Percentiles rank a stretch among this genome's conserved stretches.
Conservation (phyloP, 2,329 filamentous ascomycete genomes). For the Apiospora phragmitis region DNA sequence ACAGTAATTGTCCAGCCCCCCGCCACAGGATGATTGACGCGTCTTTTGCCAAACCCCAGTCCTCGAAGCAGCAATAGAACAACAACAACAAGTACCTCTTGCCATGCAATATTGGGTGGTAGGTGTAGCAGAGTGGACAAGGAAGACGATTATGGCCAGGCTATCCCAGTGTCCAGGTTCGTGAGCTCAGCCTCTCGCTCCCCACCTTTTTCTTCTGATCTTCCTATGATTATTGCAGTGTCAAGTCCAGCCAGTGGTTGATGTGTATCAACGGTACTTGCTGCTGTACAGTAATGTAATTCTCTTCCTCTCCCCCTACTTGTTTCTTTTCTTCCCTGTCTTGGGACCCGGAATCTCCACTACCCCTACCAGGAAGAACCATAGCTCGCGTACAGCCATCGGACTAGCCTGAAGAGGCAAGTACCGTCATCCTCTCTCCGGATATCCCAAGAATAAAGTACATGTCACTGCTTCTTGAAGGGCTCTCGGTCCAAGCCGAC, state of each 20-base stretch:
- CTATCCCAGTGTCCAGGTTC: constrained; percentile 4
- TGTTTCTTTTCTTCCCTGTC: constrained; percentile 7
- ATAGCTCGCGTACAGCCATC: not conserved
- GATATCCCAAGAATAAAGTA: not conserved
- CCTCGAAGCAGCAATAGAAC: not conserved
- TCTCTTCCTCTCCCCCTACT: not conserved
- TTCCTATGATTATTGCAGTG: constrained; percentile 3
- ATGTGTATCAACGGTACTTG: not conserved
- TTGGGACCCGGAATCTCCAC: constrained; percentile 3
- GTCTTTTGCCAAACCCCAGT: not conserved
- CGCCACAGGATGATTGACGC: not conserved
- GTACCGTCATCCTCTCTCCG: not conserved
- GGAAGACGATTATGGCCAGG: not conserved
- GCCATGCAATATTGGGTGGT: not conserved
- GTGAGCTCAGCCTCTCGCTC: not conserved
- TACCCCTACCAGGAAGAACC: constrained; percentile 5
- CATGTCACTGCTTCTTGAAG: not conserved
- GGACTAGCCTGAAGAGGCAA: not conserved
- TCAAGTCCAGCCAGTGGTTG: not conserved
- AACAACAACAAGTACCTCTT: not conserved
- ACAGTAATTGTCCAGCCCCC: not conserved
- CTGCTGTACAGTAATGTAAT: constrained; percentile 3
- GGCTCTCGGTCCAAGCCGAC: not conserved
- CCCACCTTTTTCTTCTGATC: constrained; percentile 1
- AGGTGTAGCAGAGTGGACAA: constrained; percentile 6